phyloP scores from a whole-genome alignment of 2,329 filamentous ascomycete species.

The Botrytis sinoallii region DNA sequence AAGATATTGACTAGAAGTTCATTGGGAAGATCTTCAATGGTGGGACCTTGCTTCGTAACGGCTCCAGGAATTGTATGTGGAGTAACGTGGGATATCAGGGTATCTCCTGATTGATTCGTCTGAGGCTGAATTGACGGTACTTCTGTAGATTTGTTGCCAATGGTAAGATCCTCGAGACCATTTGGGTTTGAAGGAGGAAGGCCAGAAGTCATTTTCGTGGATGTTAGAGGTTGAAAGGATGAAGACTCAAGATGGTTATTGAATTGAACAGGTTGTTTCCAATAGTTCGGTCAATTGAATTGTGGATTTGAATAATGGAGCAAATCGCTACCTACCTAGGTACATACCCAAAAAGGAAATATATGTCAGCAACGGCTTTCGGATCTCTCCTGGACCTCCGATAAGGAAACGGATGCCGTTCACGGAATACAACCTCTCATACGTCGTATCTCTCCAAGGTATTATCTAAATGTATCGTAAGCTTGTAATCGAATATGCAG shows the following conservation, averaged over 20 bases:
- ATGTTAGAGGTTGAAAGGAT: background rate
- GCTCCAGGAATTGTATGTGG: background rate
- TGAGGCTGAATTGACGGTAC: background rate
- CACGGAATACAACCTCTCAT: background rate
- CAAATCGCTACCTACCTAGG: background rate
- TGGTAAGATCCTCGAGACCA: background rate
- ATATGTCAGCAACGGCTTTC: background rate
- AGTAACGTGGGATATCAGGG: background rate
- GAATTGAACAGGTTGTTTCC: conserved; percentile 1
- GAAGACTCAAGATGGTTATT: background rate
- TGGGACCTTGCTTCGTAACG: background rate
- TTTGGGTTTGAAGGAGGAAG: background rate
- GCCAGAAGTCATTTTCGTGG: background rate
- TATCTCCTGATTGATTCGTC: background rate
- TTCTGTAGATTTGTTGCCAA: background rate
- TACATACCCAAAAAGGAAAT: background rate
- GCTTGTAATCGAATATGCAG: background rate
- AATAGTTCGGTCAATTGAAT: background rate
- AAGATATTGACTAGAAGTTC: conserved; percentile 60
- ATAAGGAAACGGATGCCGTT: background rate
- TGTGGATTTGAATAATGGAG: background rate
- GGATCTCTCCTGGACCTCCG: background rate
- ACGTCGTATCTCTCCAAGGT: background rate
- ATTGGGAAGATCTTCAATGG: conserved; percentile 48
- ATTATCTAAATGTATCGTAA: background rate